phyloP scores from a whole-genome alignment of 2,329 filamentous ascomycete species.

The Botrytis elliptica region DNA sequence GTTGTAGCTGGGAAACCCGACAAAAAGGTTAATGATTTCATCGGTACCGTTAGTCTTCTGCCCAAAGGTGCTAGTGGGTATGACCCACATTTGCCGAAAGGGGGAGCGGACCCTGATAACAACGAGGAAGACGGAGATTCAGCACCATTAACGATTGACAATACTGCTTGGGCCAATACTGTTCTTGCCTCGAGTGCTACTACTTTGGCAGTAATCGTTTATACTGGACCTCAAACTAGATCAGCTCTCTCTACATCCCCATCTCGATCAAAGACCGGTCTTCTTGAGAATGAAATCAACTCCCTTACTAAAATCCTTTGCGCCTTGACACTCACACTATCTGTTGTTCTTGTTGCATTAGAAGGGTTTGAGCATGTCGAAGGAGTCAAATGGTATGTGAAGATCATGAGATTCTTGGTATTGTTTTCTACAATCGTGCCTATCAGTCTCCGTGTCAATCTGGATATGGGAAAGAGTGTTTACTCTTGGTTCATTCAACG shows the following conservation, averaged over 20 bases:
- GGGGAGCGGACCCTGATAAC: slow-evolving; percentile 26
- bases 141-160: slow-evolving; percentile 83
- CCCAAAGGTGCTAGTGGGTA: slow-evolving; percentile 53
- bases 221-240: slow-evolving; percentile 91
- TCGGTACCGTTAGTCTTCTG: slow-evolving; percentile 79
- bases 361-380: slow-evolving; percentile 73
- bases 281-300: slow-evolving; percentile 96
- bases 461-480: slow-evolving; percentile 95
- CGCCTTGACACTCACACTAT: slow-evolving; percentile 79
- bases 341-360: slow-evolving; percentile 81
- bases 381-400: slow-evolving; percentile 82
- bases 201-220: slow-evolving; percentile 86
- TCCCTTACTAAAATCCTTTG: slow-evolving; percentile 95
- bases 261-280: slow-evolving; percentile 88
- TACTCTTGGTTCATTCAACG: slow-evolving; percentile 95
- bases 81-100: slow-evolving; percentile 44
- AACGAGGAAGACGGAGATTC: slow-evolving; percentile 50
- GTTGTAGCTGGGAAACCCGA: slow-evolving; percentile 89
- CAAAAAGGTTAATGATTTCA: slow-evolving; percentile 90
- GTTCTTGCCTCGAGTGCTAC: slow-evolving; percentile 90
- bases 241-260: slow-evolving; percentile 90
- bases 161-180: slow-evolving; percentile 98
- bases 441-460: slow-evolving; percentile 91
- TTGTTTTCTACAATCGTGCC: slow-evolving; percentile 99
- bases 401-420: slow-evolving; percentile 96